Base-by-base conservation (phyloP, 345 rosid genomes). In the Cardiospermum halicacabum region DNA sequence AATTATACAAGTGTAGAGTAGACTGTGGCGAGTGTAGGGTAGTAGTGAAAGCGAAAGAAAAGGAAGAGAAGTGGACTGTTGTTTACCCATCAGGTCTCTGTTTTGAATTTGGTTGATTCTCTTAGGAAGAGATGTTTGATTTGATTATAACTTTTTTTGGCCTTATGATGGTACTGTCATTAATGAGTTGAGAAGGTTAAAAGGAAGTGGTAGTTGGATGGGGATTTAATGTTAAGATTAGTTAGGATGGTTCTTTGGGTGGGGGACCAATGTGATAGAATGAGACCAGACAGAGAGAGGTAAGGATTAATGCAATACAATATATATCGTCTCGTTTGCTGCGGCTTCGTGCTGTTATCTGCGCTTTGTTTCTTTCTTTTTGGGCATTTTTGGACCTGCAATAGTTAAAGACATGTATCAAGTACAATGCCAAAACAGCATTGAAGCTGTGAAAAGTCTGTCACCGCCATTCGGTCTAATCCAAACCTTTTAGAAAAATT, bases 21-120 rank as follows among this genome's bases (percentile, higher is more conserved):
- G 80, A 58, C 31, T 34, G 58, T 43, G 64, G 58, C 28, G 47
- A 58, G 22, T 61, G 62, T 45, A 69, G 74, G 25, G 70, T 53
- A 60, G 34, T 51, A 56, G 39, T 69, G 86, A 84, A 80, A 82
- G 82, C 73, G 84, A 82, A 72, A 74, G 84, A 70, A 60, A 55
- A 7, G 2, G 39, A 19, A 37, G 47, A 51, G 8, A n/a, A n/a
- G n/a, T n/a, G n/a, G n/a, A n/a, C n/a, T n/a, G n/a, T n/a, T n/a
- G n/a, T n/a, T n/a, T n/a, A n/a, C n/a, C n/a, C n/a, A n/a, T n/a
- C n/a, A n/a, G n/a, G n/a, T n/a, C n/a, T n/a, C n/a, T n/a, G n/a
- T n/a, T n/a, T n/a, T n/a, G n/a, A n/a, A n/a, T n/a, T n/a, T 49
- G 40, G 7, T 47, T 45, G 43, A 67, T 48, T 67, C 54, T 42